phyloP scores from a whole-genome alignment of 192 early-diverging fungal genomes.

The Chytriomyces confervae region DNA sequence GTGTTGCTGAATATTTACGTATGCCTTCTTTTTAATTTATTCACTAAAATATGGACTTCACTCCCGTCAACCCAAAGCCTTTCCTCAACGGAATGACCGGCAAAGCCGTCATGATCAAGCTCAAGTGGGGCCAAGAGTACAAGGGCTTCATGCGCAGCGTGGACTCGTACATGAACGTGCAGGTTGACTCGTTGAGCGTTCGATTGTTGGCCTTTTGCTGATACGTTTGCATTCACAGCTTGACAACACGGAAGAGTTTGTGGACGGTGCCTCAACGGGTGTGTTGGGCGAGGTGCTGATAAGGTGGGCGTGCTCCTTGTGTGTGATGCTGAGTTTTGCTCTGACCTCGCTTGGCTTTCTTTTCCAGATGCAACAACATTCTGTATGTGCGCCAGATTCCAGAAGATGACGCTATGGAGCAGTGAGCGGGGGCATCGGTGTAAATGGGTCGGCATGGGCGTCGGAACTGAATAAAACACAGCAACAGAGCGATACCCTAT shows the following conservation, averaged over 20 bases:
- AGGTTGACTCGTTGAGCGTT: constrained; percentile 5
- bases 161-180: constrained; percentile 97
- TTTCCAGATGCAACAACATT: constrained; percentile 57
- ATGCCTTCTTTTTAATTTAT: neutral
- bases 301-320: constrained; percentile 49
- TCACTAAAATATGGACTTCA: constrained; percentile 65
- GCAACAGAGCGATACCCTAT: neutral
- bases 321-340: neutral
- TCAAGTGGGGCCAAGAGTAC: constrained; percentile 99
- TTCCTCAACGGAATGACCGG: constrained; percentile 93
- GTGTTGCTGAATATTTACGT: neutral
- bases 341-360: neutral
- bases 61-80: constrained; percentile 96
- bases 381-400: constrained; percentile 47
- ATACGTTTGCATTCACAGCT: constrained; percentile 61
- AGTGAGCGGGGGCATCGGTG: neutral
- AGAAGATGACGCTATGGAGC: constrained; percentile 24
- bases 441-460: neutral
- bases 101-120: constrained; percentile 86
- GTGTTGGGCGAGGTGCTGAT: constrained; percentile 92
- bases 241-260: constrained; percentile 91
- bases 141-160: constrained; percentile 87
- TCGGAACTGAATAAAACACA: neutral
- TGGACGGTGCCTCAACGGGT: constrained; percentile 88
- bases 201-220: neutral